Evolutionary conservation across 441 rosid genomes (phyloP), one percentile per base, ranked within the genome.

Genomic region (Erodium chrysanthum): DNA sequence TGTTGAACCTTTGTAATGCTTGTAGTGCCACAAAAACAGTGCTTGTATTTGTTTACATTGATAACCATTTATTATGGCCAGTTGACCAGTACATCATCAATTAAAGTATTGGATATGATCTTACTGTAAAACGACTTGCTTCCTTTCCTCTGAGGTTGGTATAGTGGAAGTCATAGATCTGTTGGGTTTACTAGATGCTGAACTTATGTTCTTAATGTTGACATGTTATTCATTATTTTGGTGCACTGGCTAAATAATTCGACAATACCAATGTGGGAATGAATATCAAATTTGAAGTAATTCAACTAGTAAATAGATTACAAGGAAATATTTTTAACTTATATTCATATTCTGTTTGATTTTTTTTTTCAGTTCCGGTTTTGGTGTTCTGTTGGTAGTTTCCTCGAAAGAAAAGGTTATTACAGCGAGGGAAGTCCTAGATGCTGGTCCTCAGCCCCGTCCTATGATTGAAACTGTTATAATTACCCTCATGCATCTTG

Each of bases 401-500:
- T 84, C 81, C 76, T 86, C 85, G 44, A 86, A 83, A 80, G 90
- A 84, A 71, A 88, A 87, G 78, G 76, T 87, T 69, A 85, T 95
- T 69, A 80, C 84, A 35, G 98, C 90, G 67, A 80, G 70, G 78
- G 90, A 90, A 78, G 97, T 85, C 73, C 74, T 92, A 54, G 87
- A 84, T 73, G 83, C 83, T 79, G 97, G 90, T 79, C 84, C 91
- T 67, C 96, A 87, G 84, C 85, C 97, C 68, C 78, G 77, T 64
- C 84, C 83, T 52, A 76, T 59, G 71, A 72, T 90, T 82, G 99
- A 95, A 77, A 90, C 99, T 71, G 73, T 83, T 70, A 80, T 92
- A 74, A 69, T 87, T 70, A 88, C 97, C 67, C 93, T 95, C 60
- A 87, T 87, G 96, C 92, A 95, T 79, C 83, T 92, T 77, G 97